Base-by-base conservation (phyloP, 495 filamentous ascomycete genomes). In the Terfezia claveryi region DNA sequence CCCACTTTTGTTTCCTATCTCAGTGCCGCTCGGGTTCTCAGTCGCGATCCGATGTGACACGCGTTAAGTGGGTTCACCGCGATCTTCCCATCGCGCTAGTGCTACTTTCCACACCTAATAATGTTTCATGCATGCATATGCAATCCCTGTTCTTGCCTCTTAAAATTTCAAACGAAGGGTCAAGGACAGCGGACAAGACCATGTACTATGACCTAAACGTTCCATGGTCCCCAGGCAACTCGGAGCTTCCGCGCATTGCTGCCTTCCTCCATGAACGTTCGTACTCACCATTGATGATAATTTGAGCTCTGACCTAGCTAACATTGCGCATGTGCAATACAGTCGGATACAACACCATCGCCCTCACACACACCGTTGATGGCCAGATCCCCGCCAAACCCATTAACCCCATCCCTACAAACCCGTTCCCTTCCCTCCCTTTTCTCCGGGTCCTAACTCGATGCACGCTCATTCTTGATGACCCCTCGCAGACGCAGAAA, bases 311-410 rank as follows among this genome's bases (percentile, higher is more conserved):
- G 44, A 12, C 36, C 50, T 49, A 38, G 37, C 49, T 64, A 49
- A 59, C 55, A 67, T 62, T 66, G 56, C 9, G 37, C 54, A 14
- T 20, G 20, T 20, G 20, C 20, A 20, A n/a, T 20, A 46, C 41
- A 84, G 82, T 95, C 36, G 92, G 89, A 65, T 98, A 96, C 76
- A 80, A 84, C 59, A 81, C 81, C 54, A 74, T 96, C 55, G 92
- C 89, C 12, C 72, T 98, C 38, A 87, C 85, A 65, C 79, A 92
- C 70, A 80, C 74, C 9, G 68, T 94, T 55, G 71, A 71, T 23
- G 79, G 77, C 17, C 80, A 84, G 50, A 72, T 93, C 23, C 81
- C 87, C 2, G 70, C 49, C 62, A 61, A 16, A 61, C 69, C 38
- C 68, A 67, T 27, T 51, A 62, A 27, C 68, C 67, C 68, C 23